Evolutionary conservation across 2,329 filamentous ascomycete species (phyloP).

Genomic region (Clarireedia sp.): DNA sequence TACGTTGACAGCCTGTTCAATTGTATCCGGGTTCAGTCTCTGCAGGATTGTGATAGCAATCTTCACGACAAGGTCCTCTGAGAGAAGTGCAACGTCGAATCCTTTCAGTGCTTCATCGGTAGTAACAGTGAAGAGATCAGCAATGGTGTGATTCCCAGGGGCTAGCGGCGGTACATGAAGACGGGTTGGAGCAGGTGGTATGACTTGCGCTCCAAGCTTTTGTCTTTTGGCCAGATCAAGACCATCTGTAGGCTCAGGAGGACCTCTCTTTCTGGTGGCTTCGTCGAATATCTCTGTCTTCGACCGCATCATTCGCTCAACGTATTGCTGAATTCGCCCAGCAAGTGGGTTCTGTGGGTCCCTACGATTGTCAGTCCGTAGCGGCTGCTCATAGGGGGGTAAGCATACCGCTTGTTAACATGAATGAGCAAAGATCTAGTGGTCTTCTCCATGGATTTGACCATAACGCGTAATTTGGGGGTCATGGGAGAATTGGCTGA

Average conservation of each 20-base stretch:
- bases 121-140: constrained; percentile 81
- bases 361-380: constrained; percentile 37
- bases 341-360: constrained; percentile 72
- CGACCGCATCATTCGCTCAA: constrained; percentile 73
- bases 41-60: constrained; percentile 75
- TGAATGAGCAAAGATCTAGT: constrained; percentile 77
- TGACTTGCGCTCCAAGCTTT: constrained; percentile 50
- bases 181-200: constrained; percentile 12
- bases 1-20: constrained; percentile 69
- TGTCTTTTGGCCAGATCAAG: constrained; percentile 76
- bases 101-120: constrained; percentile 62
- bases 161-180: constrained; percentile 55
- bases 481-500: constrained; percentile 71
- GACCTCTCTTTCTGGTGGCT: constrained; percentile 65
- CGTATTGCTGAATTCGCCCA: constrained; percentile 75
- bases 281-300: constrained; percentile 76
- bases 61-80: constrained; percentile 65
- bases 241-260: constrained; percentile 61
- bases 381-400: background rate
- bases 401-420: constrained; percentile 62
- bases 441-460: constrained; percentile 93
- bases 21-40: constrained; percentile 57
- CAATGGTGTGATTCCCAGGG: constrained; percentile 68
- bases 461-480: constrained; percentile 68
- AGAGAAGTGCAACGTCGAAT: constrained; percentile 78